phyloP scores from a whole-genome alignment of 805 yeast genomes.

The Tetrapisispora arboricola region DNA sequence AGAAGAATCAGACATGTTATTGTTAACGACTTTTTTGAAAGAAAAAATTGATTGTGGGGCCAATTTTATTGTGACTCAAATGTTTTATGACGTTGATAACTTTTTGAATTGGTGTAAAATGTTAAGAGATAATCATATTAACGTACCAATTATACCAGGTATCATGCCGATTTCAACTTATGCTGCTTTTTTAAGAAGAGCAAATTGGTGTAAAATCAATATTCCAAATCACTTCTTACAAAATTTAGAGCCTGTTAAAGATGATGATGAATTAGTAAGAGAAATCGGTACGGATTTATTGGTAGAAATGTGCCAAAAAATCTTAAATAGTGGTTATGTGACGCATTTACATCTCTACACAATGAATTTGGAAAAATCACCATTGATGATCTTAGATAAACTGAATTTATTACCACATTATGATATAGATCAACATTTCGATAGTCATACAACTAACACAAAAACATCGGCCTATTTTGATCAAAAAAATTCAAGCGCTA shows the following conservation, averaged over 20 bases:
- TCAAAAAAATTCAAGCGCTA: not conserved
- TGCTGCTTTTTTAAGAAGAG: conserved; percentile 85
- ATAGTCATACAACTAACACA: conserved; percentile 26
- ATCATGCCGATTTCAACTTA: conserved; percentile 98
- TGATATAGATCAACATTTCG: conserved; percentile 6
- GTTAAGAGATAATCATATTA: conserved; percentile 62
- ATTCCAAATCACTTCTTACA: conserved; percentile 68
- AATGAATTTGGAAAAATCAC: conserved; percentile 90
- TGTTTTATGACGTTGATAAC: conserved; percentile 88
- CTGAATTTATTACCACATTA: conserved; percentile 43
- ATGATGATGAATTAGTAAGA: conserved; percentile 83
- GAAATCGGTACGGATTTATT: conserved; percentile 75
- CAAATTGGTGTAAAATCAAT: conserved; percentile 82
- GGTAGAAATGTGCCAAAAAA: conserved; percentile 67
- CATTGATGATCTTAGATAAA: conserved; percentile 75
- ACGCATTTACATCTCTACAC: conserved; percentile 92
- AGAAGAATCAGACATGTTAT: conserved; percentile 50
- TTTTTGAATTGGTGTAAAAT: conserved; percentile 74
- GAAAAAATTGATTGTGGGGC: conserved; percentile 94
- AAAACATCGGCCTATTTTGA: conserved; percentile 4
- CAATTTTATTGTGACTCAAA: conserved; percentile 85
- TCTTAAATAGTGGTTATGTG: conserved; percentile 61
- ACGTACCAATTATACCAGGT: conserved; percentile 89
- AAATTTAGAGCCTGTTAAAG: conserved; percentile 69
- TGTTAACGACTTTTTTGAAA: conserved; percentile 51